Conservation (phyloP, 345 rosid genomes). For the Carallia pectinifolia region DNA sequence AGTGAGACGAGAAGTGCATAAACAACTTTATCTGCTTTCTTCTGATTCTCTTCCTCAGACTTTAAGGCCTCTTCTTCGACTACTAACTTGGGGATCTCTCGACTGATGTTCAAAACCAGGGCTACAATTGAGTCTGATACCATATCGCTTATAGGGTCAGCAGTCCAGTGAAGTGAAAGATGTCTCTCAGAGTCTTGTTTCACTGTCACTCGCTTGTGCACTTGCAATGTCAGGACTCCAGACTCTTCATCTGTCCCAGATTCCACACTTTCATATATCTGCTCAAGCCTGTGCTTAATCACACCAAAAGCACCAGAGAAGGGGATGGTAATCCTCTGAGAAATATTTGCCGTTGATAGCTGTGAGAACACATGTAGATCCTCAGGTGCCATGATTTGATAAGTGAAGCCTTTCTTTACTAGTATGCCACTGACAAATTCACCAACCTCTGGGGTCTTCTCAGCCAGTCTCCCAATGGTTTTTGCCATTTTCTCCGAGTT, state of each 20-base stretch:
- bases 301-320: conserved; percentile 78
- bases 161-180: conserved; percentile 76
- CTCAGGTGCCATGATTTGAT: conserved; percentile 96
- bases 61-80: conserved; percentile 55
- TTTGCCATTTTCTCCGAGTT: conserved; percentile 92
- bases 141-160: conserved; percentile 91
- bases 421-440: conserved; percentile 80
- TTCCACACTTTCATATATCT: conserved; percentile 79
- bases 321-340: conserved; percentile 80
- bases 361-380: conserved; percentile 96
- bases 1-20: conserved; percentile 83
- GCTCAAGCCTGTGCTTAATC: conserved; percentile 73
- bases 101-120: conserved; percentile 66
- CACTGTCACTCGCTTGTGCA: conserved; percentile 68
- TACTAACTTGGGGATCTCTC: conserved; percentile 73
- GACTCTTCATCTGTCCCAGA: conserved; percentile 73
- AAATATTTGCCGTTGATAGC: conserved; percentile 76
- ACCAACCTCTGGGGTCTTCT: conserved; percentile 71
- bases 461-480: conserved; percentile 81
- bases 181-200: conserved; percentile 88
- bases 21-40: conserved; percentile 74
- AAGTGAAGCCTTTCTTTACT: conserved; percentile 89
- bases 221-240: conserved; percentile 55
- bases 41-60: conserved; percentile 58
- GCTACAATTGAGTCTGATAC: conserved; percentile 91